Base-by-base conservation (phyloP, 306 rosid species). In the Cicer judaicum region DNA sequence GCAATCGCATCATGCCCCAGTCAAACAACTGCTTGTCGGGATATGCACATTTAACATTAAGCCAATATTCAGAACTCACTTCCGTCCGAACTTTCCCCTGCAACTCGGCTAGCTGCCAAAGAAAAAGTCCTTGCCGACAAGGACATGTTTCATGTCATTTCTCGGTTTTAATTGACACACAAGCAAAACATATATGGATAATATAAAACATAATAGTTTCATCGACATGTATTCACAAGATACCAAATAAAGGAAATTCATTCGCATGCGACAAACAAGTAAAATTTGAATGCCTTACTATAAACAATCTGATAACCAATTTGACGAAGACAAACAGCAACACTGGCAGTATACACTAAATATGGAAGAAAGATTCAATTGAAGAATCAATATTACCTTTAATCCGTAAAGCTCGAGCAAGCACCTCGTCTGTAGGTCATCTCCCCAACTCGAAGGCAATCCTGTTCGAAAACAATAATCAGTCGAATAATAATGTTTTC, bases 1-100 rank as follows among this genome's bases (percentile, higher is more conserved):
- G 93, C 85, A 92, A 64, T 40, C 99, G 84, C 96, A 90, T 92
- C 93, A 84, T 87, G 62, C 99, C 92, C 97, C 97, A 94, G 73
- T 94, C 99, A 86, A 87, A 94, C 80, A 94, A 81, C 49, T 85
- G 90, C 74, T 75, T 87, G 82, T 92, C 96, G 15, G 99, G 99
- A 82, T 85, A 83, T 19, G 86, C 87, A 73, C 99, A 94, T 53
- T 68, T 76, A 76, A 82, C 76, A 54, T 74, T 88, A 75, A 94
- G 96, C 90, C 86, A 90, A 83, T 88, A 84, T 81, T 94, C 99
- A 78, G 95, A 86, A 80, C 83, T 90, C 84, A 92, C 91, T 13
- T 86, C 89, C 53, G 81, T 81, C 10, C 89, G 91, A 76, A 94
- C 93, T 85, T 85, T 90, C 59, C 57, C 83, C 83, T 90, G 99